phyloP scores from a whole-genome alignment of 2,329 filamentous ascomycete genomes.

The Xylariales sp. region DNA sequence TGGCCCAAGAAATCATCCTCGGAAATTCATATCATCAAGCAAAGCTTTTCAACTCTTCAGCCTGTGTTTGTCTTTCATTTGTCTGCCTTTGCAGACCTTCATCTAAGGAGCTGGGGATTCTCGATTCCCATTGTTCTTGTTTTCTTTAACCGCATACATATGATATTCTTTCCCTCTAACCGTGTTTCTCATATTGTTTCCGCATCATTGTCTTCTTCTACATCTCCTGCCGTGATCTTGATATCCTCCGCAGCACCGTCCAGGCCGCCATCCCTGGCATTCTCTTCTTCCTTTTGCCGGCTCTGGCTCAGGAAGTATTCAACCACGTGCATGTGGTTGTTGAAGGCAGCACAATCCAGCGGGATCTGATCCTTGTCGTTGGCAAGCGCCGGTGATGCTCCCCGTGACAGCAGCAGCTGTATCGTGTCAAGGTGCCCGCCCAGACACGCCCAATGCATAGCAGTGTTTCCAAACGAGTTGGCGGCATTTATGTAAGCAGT shows the following conservation, averaged over 20 bases:
- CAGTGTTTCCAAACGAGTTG: slow-evolving; percentile 84
- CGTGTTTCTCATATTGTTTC: too few species aligned
- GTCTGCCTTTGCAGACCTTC: too few species aligned
- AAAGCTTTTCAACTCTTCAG: too few species aligned
- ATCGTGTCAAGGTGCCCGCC: slow-evolving; percentile 82
- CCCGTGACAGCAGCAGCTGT: slow-evolving; percentile 69
- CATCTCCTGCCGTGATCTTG: slow-evolving; percentile 14
- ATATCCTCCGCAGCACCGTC: slow-evolving; percentile 28
- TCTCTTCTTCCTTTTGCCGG: slow-evolving; percentile 42
- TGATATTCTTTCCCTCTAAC: too few species aligned
- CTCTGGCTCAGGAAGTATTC: slow-evolving; percentile 53
- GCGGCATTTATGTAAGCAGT: slow-evolving; percentile 56
- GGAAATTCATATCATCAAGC: too few species aligned
- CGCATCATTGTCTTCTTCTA: not conserved
- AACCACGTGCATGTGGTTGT: slow-evolving; percentile 62
- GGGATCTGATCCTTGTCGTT: slow-evolving; percentile 84
- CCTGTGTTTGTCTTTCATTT: too few species aligned
- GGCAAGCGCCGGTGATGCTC: slow-evolving; percentile 71
- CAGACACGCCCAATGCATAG: slow-evolving; percentile 89
- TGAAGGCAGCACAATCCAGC: slow-evolving; percentile 68
- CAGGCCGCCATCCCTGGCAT: slow-evolving; percentile 38
- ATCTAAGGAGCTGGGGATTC: too few species aligned
- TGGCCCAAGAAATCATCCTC: too few species aligned
- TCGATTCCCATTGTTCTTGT: too few species aligned
- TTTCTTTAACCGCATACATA: too few species aligned